phyloP scores from a whole-genome alignment of 164 flowering plant genomes.

The Umbellularia californica region DNA sequence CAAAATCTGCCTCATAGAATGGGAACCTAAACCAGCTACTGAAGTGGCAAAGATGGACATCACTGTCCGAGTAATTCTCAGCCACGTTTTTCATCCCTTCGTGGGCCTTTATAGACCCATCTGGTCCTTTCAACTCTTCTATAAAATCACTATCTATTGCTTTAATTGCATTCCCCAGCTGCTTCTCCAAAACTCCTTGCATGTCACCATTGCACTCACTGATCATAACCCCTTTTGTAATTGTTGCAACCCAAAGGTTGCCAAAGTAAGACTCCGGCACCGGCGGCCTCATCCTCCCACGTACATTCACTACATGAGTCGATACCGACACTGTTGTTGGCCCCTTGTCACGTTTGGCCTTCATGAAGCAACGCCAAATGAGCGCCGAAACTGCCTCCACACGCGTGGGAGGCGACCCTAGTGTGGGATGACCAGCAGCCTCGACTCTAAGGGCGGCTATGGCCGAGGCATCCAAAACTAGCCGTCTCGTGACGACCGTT shows the following conservation, averaged over 20 bases:
- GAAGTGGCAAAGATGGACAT: neutral
- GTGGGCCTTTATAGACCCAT: neutral
- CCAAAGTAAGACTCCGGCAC: slow-evolving; percentile 14
- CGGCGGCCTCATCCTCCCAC: neutral
- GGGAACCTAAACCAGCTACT: slow-evolving; percentile 1
- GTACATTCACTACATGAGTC: slow-evolving; percentile 21
- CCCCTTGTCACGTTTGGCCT: neutral
- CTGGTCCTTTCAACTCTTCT: slow-evolving; percentile 14
- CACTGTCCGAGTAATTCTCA: neutral
- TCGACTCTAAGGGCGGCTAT: slow-evolving; percentile 26
- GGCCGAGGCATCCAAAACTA: slow-evolving; percentile 35
- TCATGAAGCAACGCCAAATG: slow-evolving; percentile 38
- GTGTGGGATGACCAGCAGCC: slow-evolving; percentile 5
- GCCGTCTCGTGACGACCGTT: slow-evolving; percentile 33
- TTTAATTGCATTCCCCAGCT: neutral
- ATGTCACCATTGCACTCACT: neutral
- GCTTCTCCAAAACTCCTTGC: neutral
- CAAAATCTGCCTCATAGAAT: slow-evolving; percentile 2
- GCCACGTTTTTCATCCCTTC: neutral
- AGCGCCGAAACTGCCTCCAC: slow-evolving; percentile 42
- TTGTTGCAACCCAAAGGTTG: slow-evolving; percentile 11
- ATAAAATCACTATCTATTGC: neutral
- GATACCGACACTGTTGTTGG: neutral
- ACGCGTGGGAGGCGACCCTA: slow-evolving; percentile 26
- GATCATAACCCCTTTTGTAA: neutral